These are phyloP conservation scores for Fusarium stilboides DNA, from an alignment of 2,329 filamentous ascomycete species.

Conservation along the genomic window DNA sequence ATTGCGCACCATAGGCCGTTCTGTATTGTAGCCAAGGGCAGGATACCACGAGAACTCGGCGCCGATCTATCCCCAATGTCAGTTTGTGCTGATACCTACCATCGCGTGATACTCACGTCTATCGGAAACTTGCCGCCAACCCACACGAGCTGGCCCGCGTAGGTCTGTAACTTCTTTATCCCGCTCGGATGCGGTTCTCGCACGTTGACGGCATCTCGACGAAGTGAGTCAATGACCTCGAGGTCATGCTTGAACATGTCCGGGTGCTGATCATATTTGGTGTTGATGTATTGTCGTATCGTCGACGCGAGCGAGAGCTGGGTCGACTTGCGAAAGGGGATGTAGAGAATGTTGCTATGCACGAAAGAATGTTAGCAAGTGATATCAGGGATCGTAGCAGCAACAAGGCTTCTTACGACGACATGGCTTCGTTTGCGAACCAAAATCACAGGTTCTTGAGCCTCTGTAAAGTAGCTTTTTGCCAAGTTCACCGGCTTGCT, in stretches of 20 bases:
- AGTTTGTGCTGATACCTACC: constrained; percentile 13
- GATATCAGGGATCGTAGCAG: accelerated
- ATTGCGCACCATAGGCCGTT: constrained; percentile 76
- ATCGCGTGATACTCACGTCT: constrained; percentile 71
- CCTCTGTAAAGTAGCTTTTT: constrained; percentile 14
- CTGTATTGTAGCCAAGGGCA: constrained; percentile 89
- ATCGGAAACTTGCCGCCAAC: constrained; percentile 96
- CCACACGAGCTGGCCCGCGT: constrained; percentile 94
- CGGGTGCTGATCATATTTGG: constrained; percentile 98
- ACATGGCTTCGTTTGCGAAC: constrained; percentile 43
- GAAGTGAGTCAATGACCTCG: constrained; percentile 85
- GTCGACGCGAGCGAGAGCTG: constrained; percentile 83
- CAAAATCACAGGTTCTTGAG: constrained; percentile 18
- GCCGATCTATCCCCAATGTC: constrained; percentile 75
- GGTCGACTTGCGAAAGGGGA: constrained; percentile 91
- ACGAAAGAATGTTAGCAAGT: constrained; percentile 37
- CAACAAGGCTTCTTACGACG: constrained; percentile 43
- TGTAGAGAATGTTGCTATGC: constrained; percentile 75
- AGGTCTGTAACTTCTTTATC: constrained; percentile 88
- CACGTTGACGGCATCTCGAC: constrained; percentile 89
- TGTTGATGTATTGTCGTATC: constrained; percentile 95
- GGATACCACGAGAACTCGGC: constrained; percentile 98
- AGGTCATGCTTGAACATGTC: constrained; percentile 95
- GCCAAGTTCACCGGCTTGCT: constrained; percentile 18
- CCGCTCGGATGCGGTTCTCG: constrained; percentile 90